phyloP scores from a whole-genome alignment of 2,329 filamentous ascomycete species.

The Xylariaceae sp. region DNA sequence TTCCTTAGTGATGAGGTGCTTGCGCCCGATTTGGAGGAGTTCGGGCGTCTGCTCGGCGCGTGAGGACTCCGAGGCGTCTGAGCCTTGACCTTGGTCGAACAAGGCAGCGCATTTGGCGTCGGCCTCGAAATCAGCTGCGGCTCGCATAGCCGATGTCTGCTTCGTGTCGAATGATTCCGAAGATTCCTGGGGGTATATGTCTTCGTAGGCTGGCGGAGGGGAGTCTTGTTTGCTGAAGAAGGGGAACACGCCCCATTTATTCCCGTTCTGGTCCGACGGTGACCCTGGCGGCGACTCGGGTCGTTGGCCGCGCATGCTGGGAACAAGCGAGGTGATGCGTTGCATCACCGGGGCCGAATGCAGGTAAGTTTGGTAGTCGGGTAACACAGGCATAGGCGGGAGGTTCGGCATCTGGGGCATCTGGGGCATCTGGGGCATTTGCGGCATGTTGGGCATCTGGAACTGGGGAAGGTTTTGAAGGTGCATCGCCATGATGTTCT shows the following conservation, averaged over 20 bases:
- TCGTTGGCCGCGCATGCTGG: slow-evolving; percentile 51
- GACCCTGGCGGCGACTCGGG: slow-evolving; percentile 44
- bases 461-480: slow-evolving; percentile 60
- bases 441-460: slow-evolving; percentile 61
- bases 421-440: slow-evolving; percentile 56
- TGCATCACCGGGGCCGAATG: slow-evolving; percentile 58
- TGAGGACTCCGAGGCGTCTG: slow-evolving; percentile 21
- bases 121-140: slow-evolving; percentile 53
- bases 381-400: slow-evolving; percentile 56
- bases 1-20: slow-evolving; percentile 58
- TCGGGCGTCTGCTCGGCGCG: slow-evolving; percentile 31
- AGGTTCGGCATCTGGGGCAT: slow-evolving; percentile 54
- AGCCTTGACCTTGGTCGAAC: slow-evolving; percentile 42
- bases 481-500: slow-evolving; percentile 62
- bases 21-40: slow-evolving; percentile 55
- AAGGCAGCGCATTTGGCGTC: slow-evolving; percentile 51
- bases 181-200: slow-evolving; percentile 57
- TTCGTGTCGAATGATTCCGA: slow-evolving; percentile 47
- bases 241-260: slow-evolving; percentile 64
- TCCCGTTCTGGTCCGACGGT: slow-evolving; percentile 40
- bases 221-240: slow-evolving; percentile 42
- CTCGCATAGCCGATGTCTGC: slow-evolving; percentile 51
- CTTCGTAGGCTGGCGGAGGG: slow-evolving; percentile 68
- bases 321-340: slow-evolving; percentile 66
- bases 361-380: slow-evolving; percentile 67